Evolutionary conservation across 306 rosid genomes (phyloP), one percentile per base, ranked within the genome.

Genomic region (Sophora flavescens): DNA sequence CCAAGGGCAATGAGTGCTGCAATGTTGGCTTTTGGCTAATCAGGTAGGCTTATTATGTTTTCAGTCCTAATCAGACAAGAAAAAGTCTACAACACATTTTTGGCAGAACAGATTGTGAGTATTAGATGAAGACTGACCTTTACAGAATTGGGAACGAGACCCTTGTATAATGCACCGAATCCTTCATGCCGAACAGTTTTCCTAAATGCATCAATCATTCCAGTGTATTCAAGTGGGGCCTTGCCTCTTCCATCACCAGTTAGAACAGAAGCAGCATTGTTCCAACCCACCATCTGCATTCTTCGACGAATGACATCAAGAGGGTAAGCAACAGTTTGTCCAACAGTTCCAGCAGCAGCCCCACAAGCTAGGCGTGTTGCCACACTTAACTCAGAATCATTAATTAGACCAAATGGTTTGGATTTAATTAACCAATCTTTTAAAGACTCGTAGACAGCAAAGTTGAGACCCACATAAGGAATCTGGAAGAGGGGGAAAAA

Each of bases 221-320:
- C 99, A 68, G 87, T 83, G 74, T 92, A 96, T 30, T 96, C 96
- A 16, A 96, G 93, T 3, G 91, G 81, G 56, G 73, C 87, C 70
- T 88, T 93, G 85, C 76, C 79, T 86, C 91, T 88, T 77, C 98
- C 98, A 63, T 91, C 99, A 35, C 97, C 99, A 68, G 93, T 61
- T 60, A 96, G 76, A 70, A 92, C 89, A 69, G 98, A 89, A 65
- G 98, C 85, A 85, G 97, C 99, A 86, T 96, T 85, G 81, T 66
- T 87, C 99, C 99, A 96, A 33, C 99, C 99, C 52, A 89, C 95
- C 99, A 96, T 96, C 89, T 96, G 99, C 99, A 96, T 96, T 84
- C 99, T 88, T 64, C 99, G 88, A 66, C 99, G 98, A 81, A 96
- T 92, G 67, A 96, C 99, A 74, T 96, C 99, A 80, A 96, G 97